These are phyloP conservation scores for Russula foetens DNA, from an alignment of 768 basidiomycete genomes.

Conservation along the genomic window DNA sequence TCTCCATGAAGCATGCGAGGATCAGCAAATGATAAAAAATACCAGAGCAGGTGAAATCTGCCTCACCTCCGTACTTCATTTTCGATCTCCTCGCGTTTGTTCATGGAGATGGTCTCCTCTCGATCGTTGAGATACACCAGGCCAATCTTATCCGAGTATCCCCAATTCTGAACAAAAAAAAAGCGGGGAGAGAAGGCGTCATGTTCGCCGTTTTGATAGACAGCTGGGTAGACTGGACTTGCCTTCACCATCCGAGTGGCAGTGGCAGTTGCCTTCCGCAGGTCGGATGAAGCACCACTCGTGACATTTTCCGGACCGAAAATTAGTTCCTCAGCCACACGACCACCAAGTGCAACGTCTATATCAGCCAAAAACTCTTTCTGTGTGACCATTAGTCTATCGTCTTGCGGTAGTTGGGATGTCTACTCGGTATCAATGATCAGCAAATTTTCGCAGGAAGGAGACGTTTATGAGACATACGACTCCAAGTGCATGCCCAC, in stretches of 20 bases:
- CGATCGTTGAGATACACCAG: slow-evolving; percentile 76
- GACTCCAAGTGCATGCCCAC: slow-evolving; percentile 86
- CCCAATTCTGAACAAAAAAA: slow-evolving; percentile 63
- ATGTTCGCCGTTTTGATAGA: neutral
- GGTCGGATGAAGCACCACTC: slow-evolving; percentile 87
- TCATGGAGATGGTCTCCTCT: slow-evolving; percentile 61
- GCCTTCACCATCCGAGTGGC: slow-evolving; percentile 90
- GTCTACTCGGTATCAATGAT: slow-evolving; percentile 35
- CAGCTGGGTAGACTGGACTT: slow-evolving; percentile 26
- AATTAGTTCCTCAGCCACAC: slow-evolving; percentile 89
- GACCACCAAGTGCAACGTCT: slow-evolving; percentile 90
- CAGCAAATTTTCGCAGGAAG: neutral
- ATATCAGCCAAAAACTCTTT: slow-evolving; percentile 76
- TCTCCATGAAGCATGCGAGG: neutral
- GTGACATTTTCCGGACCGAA: slow-evolving; percentile 85
- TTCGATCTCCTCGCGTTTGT: slow-evolving; percentile 80
- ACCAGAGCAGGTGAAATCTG: slow-evolving; percentile 27
- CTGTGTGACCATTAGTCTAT: slow-evolving; percentile 60
- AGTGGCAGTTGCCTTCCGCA: slow-evolving; percentile 68
- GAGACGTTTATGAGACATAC: slow-evolving; percentile 37
- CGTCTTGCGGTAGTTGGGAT: slow-evolving; percentile 67
- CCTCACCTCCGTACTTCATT: slow-evolving; percentile 75
- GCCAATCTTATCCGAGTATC: slow-evolving; percentile 70
- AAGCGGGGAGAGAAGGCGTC: neutral
- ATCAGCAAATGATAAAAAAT: neutral